A percentile compares a stretch with the other conserved stretches of the same genome.
phyloP scores from a whole-genome alignment of 73 alveolate genomes.

The Diophrys appendiculata region DNA sequence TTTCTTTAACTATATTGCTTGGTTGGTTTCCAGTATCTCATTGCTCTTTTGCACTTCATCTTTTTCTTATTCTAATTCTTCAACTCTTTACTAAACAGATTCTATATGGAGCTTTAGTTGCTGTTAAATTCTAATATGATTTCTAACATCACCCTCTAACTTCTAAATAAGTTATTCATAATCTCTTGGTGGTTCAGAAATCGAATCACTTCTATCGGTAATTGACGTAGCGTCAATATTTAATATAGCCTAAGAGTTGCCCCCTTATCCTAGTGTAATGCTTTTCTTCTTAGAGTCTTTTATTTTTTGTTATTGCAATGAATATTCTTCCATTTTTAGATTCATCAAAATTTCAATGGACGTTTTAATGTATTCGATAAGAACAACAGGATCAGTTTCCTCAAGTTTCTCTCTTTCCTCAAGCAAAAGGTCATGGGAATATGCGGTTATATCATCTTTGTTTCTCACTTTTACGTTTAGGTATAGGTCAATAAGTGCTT shows the following conservation, averaged over 20 bases:
- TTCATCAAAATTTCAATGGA: constrained; percentile 46
- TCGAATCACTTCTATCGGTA: no score
- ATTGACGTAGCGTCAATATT: no score
- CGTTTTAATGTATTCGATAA: constrained; percentile 31
- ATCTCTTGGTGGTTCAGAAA: constrained; percentile 26
- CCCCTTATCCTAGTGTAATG: not conserved
- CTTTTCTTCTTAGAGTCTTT: not conserved
- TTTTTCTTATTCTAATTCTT: constrained; percentile 39
- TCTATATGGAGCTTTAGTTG: constrained; percentile 46
- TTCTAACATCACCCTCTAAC: constrained; percentile 49
- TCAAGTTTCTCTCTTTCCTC: constrained; percentile 33
- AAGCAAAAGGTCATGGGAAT: constrained; percentile 10
- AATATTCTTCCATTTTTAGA: constrained; percentile 30
- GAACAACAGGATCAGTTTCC: not conserved
- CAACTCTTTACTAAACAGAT: constrained; percentile 35
- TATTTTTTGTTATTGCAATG: not conserved
- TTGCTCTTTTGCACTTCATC: no score
- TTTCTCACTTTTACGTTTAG: constrained; percentile 54
- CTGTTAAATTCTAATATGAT: constrained; percentile 48
- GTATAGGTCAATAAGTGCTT: constrained; percentile 36
- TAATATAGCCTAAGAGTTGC: no score
- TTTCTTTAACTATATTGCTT: no score
- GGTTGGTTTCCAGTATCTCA: no score
- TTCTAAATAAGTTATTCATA: constrained; percentile 43
- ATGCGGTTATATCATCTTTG: constrained; percentile 34